phyloP scores from a whole-genome alignment of 73 alveolate species.

The Paramecium pentaurelia region DNA sequence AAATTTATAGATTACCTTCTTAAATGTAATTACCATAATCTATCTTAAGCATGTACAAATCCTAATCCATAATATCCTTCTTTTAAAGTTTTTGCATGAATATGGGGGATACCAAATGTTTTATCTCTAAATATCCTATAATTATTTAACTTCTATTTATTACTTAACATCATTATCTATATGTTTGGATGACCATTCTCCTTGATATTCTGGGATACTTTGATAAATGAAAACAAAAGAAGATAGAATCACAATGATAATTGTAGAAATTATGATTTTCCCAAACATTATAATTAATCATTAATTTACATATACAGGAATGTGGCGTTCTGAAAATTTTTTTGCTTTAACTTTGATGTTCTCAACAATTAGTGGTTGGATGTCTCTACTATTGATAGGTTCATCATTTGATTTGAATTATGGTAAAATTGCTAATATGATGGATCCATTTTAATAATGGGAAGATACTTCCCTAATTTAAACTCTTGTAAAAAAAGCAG shows the following conservation, averaged over 20 bases:
- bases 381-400: not conserved
- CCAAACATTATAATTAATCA: conserved; percentile 15
- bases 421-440: not conserved
- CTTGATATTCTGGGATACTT: not conserved
- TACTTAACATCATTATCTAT: not conserved
- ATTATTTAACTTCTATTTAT: not conserved
- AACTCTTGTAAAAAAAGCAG: conserved; percentile 36
- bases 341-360: conserved; percentile 40
- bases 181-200: not conserved
- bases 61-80: conserved; percentile 56
- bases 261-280: not conserved
- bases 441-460: conserved; percentile 27
- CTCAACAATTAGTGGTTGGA: conserved; percentile 29
- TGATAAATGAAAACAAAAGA: not conserved
- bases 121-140: conserved; percentile 36
- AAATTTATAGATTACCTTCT: conserved; percentile 1
- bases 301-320: conserved; percentile 39
- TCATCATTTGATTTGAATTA: conserved; percentile 9
- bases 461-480: conserved; percentile 29
- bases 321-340: conserved; percentile 38
- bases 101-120: conserved; percentile 52
- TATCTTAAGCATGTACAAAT: conserved; percentile 58
- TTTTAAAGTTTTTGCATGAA: not conserved
- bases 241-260: not conserved
- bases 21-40: conserved; percentile 44